Evolutionary conservation across 331 rosid species (phyloP), one percentile per base, ranked within the genome.

Genomic region (Arachis monticola): DNA sequence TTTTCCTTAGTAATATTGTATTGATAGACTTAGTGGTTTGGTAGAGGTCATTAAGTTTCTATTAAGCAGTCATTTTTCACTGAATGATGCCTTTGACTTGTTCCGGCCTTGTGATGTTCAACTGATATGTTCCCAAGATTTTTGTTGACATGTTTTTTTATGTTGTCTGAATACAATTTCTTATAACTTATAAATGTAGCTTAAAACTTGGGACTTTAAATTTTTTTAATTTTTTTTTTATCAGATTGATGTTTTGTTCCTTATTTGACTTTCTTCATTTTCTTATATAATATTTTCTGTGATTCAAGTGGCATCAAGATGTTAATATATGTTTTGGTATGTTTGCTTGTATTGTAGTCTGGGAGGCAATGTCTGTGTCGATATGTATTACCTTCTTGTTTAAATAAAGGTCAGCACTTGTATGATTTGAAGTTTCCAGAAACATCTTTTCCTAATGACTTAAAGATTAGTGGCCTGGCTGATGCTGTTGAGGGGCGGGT

Each of bases 401-500:
- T 92, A 81, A 79, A 87, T 69, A 85, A 87, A 82, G 94, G 69
- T 63, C 85, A 56, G 68, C 67, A 61, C 73, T 82, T 87, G 60
- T 88, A 77, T 50, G 78, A 69, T 82, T 64, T 74, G 81, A 91
- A 94, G 61, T 84, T 87, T 86, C 85, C 86, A 30, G 96, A 92
- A 75, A 57, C 89, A 58, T 75, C 88, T 73, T 67, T 83, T 69
- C 77, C 88, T 61, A 85, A 77, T 70, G 93, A 82, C 75, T 60
- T 83, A 77, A 94, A 92, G 87, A 82, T 92, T 60, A 87, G 85
- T 22, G 96, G 97, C 58, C 78, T 94, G 74, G 84, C 87, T 59
- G 99, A 94, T 86, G 96, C 96, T 75, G 92, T 92, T 83, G 96
- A 90, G 78, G 99, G 91, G 74, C 96, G 93, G 78, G 73, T 94